A percentile compares a stretch with the other conserved stretches of the same genome.
phyloP scores from a whole-genome alignment of 306 rosid species.

The Myrica gale region DNA sequence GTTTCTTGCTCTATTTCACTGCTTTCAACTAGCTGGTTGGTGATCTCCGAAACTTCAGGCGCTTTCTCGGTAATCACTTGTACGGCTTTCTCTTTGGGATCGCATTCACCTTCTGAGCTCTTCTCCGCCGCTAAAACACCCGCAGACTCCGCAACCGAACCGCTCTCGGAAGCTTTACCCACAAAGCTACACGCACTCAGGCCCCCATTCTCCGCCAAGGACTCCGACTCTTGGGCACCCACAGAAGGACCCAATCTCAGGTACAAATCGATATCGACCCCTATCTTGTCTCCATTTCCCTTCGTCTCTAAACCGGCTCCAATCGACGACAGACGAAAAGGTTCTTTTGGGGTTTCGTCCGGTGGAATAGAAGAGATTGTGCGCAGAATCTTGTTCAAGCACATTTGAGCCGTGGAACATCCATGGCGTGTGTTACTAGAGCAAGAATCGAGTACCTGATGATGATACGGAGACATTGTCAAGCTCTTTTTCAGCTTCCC shows the following conservation, averaged over 20 bases:
- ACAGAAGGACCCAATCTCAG: slow-evolving; percentile 17
- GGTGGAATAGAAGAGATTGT: slow-evolving; percentile 44
- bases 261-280: slow-evolving; percentile 37
- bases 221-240: slow-evolving; percentile 23
- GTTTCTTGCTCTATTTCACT: background rate
- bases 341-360: background rate
- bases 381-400: slow-evolving; percentile 46
- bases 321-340: background rate
- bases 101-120: slow-evolving; percentile 4
- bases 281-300: background rate
- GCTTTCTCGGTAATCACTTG: background rate
- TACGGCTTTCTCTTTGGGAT: background rate
- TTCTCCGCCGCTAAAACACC: background rate
- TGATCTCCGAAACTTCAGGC: slow-evolving; percentile 18
- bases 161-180: background rate
- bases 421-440: slow-evolving; percentile 16
- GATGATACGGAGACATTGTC: slow-evolving; percentile 35
- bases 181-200: slow-evolving; percentile 7
- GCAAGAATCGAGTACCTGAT: slow-evolving; percentile 20
- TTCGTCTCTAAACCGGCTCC: background rate
- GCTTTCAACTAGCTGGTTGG: slow-evolving; percentile 10
- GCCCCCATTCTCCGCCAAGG: background rate
- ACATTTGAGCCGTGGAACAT: slow-evolving; percentile 47
- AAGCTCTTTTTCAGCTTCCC: background rate
- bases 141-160: background rate